Conservation (phyloP, 306 rosid species). For the Sesbania bispinosa region DNA sequence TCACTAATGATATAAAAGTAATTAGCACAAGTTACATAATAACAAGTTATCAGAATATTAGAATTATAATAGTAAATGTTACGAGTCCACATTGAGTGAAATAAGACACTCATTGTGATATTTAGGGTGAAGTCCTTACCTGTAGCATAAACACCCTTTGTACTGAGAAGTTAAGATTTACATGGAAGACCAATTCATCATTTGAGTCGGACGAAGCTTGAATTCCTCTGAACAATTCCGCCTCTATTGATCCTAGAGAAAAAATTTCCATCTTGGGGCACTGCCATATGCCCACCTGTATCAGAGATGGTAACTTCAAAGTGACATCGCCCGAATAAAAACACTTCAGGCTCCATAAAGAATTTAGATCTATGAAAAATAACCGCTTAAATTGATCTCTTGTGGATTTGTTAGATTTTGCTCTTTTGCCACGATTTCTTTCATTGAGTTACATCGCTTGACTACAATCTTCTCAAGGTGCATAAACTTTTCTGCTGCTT, state of each 20-base stretch:
- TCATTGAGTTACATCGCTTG: background rate
- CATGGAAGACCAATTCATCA: background rate
- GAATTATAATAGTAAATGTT: too few relatives aligned
- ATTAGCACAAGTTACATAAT: too few relatives aligned
- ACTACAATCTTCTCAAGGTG: background rate
- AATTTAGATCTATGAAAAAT: fast-evolving
- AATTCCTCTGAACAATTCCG: background rate
- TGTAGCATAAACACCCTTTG: background rate
- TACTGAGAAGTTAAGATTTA: background rate
- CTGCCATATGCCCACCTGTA: background rate
- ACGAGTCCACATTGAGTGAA: too few relatives aligned
- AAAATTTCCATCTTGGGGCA: conserved; percentile 17
- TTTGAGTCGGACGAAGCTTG: background rate
- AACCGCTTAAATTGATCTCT: background rate
- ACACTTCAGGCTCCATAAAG: background rate
- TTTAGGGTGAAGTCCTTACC: background rate
- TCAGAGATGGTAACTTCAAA: conserved; percentile 9
- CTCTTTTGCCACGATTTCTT: background rate
- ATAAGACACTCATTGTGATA: too few relatives aligned
- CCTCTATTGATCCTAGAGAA: background rate
- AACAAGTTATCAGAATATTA: too few relatives aligned
- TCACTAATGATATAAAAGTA: too few relatives aligned
- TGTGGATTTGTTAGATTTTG: background rate
- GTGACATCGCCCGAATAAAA: conserved; percentile 1
- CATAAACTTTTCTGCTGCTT: background rate